Conservation (phyloP, 495 filamentous ascomycete species). For the Neurospora sp. region DNA sequence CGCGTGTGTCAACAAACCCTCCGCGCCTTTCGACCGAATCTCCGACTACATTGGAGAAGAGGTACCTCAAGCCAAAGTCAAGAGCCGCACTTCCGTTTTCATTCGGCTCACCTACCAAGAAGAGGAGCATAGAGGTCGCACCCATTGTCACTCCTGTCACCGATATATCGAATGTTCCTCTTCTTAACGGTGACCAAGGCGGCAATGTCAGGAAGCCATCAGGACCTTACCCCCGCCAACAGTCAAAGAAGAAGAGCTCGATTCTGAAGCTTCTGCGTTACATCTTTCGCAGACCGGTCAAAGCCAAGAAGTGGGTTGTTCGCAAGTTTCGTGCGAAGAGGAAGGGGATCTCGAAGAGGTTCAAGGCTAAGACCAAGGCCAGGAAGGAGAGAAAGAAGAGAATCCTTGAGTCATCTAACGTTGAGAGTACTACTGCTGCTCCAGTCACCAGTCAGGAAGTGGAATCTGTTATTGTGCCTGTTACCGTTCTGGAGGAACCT, state of each 20-base stretch:
- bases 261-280: neutral
- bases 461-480: neutral
- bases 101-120: neutral
- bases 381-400: neutral
- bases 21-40: neutral
- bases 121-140: neutral
- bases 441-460: neutral
- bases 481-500: neutral
- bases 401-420: neutral
- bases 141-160: neutral
- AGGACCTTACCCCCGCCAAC: neutral
- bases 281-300: neutral
- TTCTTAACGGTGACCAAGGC: neutral
- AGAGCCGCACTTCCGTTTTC: neutral
- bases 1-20: constrained; percentile 7
- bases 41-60: neutral
- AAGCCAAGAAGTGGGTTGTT: constrained; percentile 17
- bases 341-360: constrained; percentile 12
- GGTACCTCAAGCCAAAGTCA: neutral
- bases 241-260: neutral
- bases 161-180: neutral
- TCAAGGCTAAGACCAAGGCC: neutral
- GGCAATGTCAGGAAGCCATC: neutral
- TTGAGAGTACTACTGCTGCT: neutral
- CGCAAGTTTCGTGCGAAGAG: constrained; percentile 11